Evolutionary conservation across 2,329 filamentous ascomycete genomes (phyloP), one percentile per base, ranked within the genome.

Genomic region (Phialophora chinensis): DNA sequence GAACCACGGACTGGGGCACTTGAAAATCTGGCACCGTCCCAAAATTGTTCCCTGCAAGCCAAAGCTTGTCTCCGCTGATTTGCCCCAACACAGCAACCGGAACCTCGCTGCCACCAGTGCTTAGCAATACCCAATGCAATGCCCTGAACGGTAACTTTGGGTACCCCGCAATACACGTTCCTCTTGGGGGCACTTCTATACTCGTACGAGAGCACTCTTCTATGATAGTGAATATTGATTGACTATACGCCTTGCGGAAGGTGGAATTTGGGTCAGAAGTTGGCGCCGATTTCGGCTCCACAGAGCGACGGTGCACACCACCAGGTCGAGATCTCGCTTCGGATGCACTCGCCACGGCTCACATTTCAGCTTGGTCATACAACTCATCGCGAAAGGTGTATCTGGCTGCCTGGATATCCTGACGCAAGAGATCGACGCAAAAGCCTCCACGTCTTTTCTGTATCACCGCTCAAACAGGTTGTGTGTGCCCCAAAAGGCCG

Each of bases 31-130:
- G 38, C 38, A 17, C 38, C 42, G 20, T 33, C 42, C 31, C 57
- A 25, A 31, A 49, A 33, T 33, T 33, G 49, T 33, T 8, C 44
- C 20, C 10, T 20, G 47, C 33, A 52, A 61, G n/a, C 20, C 49
- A 52, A 61, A 61, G 59, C 59, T 61, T 61, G 59, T 42, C 23
- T 61, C 5, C 50, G 59, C 27, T 31, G 29, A 31, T 38, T 29
- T 61, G 59, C 59, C 59, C 59, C 59, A 31, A 61, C 47, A 27
- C 29, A 44, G 59, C 49, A 61, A 27, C 29, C 35, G 31, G 59
- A 35, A 53, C 59, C 35, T 38, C 50, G 23, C 31, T 60, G 23
- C 56, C n/a, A 23, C 56, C 27, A 14, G 44, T 52, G 57, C 57
- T 60, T 60, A 60, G 57, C 57, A 60, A 60, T 60, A 29, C 44